Base-by-base conservation (phyloP, 2,329 filamentous ascomycete species). In the Hymenoscyphus infarciens region DNA sequence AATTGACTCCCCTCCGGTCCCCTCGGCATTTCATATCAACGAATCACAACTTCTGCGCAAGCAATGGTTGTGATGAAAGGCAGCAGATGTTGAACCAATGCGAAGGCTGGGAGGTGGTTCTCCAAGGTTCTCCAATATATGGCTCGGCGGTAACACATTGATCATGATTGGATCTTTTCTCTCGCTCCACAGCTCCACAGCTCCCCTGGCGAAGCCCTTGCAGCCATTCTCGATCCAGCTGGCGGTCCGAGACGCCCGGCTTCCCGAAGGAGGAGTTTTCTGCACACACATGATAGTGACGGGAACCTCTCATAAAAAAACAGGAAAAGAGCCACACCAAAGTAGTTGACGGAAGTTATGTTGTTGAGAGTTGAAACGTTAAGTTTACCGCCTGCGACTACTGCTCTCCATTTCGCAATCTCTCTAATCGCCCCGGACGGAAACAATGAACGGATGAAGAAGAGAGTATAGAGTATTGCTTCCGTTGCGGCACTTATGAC, bases 11-110 rank as follows among this genome's bases (percentile, higher is more conserved):
- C 42, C 19, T 49, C 19, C 42, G 42, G 33, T 35, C 33, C 33
- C 33, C 13, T 19, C 52, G 52, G 39, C 53, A 57, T 52, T 19
- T 57, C 38, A 39, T 27, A 35, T 22, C 19, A 16, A 27, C 60
- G 38, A 61, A 61, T 61, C 60, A 61, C 29, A 8, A n/a, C 25
- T 19, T 42, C 52, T 35, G 39, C 54, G 54, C 60, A 52, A 57
- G 27, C n/a, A 42, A 35, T 33, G 22, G 38, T 52, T 59, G 61
- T 63, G 61, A 59, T 60, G 61, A 63, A 63, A 49, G 42, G 45
- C 52, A 22, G 29, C 22, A n/a, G 35, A 45, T 15, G 49, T 39
- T 35, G 27, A 33, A 56, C 61, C 61, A 63, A 63, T 62, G 57
- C 49, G 56, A 7, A 35, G 60, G 42, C 42, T 49, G 42, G 6